Base-by-base conservation (phyloP, 257 asterid genomes). In the Solanum gracilifrons region DNA sequence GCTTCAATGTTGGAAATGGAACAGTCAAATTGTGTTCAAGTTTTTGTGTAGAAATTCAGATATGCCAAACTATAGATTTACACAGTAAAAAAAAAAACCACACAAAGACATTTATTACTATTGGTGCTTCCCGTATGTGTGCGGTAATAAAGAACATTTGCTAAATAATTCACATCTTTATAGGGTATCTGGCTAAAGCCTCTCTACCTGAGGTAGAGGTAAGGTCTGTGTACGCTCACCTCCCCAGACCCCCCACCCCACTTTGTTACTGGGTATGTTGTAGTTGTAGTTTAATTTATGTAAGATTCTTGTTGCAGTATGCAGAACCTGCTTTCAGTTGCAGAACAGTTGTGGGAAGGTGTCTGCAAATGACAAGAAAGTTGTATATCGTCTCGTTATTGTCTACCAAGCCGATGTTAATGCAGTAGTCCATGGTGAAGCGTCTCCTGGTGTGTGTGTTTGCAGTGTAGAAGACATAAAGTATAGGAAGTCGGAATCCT, bases 371-470 rank as follows among this genome's bases (percentile, higher is more conserved):
- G 97, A 96, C 90, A 94, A 89, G 91, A 95, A 95, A 91, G 87
- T 93, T 83, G 98, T 94, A 25, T 96, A 94, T 92, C 95, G 93
- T 91, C 93, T 94, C 13, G 90, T 96, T 84, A 90, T 92, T 88
- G 88, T 89, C 37, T 94, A 90, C 88, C 94, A 92, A 87, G 95
- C 89, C 23, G 95, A 95, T 87, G 91, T 94, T 35, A 94, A 93
- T 87, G 94, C 95, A 85, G 89, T 94, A 85, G 89, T 94, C 83
- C 91, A 85, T 25, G 95, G 94, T 86, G 94, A 91, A 87, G 88
- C 89, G 74, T 91, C 95, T 37, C 88, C 89, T 25, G 29, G 68
- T 23, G 68, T 60, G 66, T 55, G 68, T 21, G 29, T 60, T 0
- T 60, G 68, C 68, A 21, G 68, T 3, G 68, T 60, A 21, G 66